Evolutionary conservation across 805 yeast species (phyloP).

Genomic region (Pichia cabralensis): DNA sequence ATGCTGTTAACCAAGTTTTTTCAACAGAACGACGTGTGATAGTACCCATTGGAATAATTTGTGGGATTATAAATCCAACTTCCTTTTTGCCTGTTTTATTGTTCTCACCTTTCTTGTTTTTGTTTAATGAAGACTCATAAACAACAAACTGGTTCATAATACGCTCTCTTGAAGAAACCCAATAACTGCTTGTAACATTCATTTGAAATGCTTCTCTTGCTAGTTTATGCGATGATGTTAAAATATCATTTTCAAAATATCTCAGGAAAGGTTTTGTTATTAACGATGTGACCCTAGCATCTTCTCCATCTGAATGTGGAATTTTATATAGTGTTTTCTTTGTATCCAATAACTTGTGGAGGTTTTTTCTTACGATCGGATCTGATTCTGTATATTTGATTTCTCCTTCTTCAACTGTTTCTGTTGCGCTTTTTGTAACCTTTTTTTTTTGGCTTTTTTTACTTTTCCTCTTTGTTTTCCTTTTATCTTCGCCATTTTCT

Average conservation of each 20-base stretch:
- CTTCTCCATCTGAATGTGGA: conserved; percentile 83
- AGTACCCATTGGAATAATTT: conserved; percentile 88
- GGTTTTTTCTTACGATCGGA: conserved; percentile 11
- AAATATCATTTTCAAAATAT: conserved; percentile 61
- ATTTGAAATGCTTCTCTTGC: conserved; percentile 74
- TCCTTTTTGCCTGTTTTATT: conserved; percentile 9
- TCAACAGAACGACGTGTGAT: conserved; percentile 95
- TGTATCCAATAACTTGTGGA: conserved; percentile 1
- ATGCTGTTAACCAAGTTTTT: conserved; percentile 95
- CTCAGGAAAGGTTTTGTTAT: conserved; percentile 67
- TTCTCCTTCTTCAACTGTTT: neutral
- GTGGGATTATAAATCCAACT: conserved; percentile 75
- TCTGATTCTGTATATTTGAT: conserved; percentile 7
- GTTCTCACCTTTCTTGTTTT: neutral
- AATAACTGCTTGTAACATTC: conserved; percentile 76
- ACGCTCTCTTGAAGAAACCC: conserved; percentile 87
- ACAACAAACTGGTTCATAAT: conserved; percentile 82
- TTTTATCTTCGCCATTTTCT: no score
- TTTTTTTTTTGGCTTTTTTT: neutral
- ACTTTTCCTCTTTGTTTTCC: no score
- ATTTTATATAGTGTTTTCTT: conserved; percentile 42
- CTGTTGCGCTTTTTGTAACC: neutral
- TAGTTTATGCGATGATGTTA: conserved; percentile 59
- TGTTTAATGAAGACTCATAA: conserved; percentile 16
- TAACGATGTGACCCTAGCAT: conserved; percentile 60